Evolutionary conservation across 331 rosid genomes (phyloP).

Genomic region (Acacia pycnantha): DNA sequence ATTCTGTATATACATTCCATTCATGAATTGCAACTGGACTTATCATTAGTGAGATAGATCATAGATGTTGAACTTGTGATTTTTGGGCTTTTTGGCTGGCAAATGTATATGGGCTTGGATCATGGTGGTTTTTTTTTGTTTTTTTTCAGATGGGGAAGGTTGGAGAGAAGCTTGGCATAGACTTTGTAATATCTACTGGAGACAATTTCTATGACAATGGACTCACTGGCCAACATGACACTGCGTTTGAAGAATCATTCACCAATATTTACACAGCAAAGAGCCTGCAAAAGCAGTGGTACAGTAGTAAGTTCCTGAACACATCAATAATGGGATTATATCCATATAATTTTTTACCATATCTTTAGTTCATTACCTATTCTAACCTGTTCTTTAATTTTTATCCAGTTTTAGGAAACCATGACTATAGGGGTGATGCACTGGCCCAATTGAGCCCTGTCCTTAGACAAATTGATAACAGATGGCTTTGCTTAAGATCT

Average conservation of each 20-base stretch:
- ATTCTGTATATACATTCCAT: neutral
- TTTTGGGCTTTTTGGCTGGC: neutral
- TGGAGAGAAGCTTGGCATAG: slow-evolving; percentile 62
- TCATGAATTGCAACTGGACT: neutral
- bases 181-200: slow-evolving; percentile 69
- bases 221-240: slow-evolving; percentile 42
- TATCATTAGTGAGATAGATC: neutral
- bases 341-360: neutral
- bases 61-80: neutral
- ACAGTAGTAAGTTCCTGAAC: slow-evolving; percentile 47
- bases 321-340: neutral
- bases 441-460: slow-evolving; percentile 64
- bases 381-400: slow-evolving; percentile 12
- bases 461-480: slow-evolving; percentile 57
- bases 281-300: slow-evolving; percentile 72
- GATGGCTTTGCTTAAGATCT: slow-evolving; percentile 78
- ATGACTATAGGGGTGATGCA: slow-evolving; percentile 79
- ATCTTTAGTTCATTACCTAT: neutral
- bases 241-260: slow-evolving; percentile 66
- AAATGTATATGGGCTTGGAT: neutral
- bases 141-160: slow-evolving; percentile 56
- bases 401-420: slow-evolving; percentile 76
- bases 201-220: slow-evolving; percentile 81
- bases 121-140: neutral
- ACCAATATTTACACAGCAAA: slow-evolving; percentile 55